Evolutionary conservation across 345 rosid genomes (phyloP).

Genomic region (Laguncularia racemosa): DNA sequence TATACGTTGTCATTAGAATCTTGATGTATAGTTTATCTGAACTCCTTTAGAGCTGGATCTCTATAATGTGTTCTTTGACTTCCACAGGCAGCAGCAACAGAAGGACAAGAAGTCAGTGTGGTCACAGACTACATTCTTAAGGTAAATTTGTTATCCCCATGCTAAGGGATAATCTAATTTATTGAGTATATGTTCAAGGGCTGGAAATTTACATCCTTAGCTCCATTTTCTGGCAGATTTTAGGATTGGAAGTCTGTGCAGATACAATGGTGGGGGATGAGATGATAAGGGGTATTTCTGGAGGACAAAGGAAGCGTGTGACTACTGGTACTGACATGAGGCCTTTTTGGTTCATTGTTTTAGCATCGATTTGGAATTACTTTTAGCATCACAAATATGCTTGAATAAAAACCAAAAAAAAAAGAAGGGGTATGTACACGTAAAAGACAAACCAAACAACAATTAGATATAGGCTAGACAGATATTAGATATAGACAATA

Average conservation of each 20-base stretch:
- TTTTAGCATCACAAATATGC: not conserved
- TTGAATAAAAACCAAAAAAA: not conserved
- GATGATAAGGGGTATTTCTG: constrained; percentile 35
- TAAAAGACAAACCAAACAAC: too few relatives aligned
- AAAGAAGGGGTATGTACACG: not conserved
- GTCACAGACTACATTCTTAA: constrained; percentile 49
- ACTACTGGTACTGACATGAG: constrained; percentile 27
- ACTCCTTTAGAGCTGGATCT: not conserved
- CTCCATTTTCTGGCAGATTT: constrained; percentile 12
- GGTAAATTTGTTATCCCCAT: constrained; percentile 17
- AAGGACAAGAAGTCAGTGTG: constrained; percentile 43
- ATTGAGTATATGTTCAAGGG: too few relatives aligned
- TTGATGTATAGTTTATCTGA: not conserved
- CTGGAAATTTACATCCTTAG: not conserved
- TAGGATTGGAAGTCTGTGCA: constrained; percentile 32
- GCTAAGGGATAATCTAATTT: too few relatives aligned
- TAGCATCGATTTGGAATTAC: too few relatives aligned
- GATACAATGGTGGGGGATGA: constrained; percentile 33
- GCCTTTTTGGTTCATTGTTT: not conserved
- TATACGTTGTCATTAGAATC: not conserved
- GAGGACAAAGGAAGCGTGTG: constrained; percentile 35
- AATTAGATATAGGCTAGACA: too few relatives aligned
- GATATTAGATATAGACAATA: too few relatives aligned
- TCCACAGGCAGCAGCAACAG: constrained; percentile 37
- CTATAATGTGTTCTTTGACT: not conserved